Evolutionary conservation across 305 asterid genomes (phyloP).

Genomic region (Solanum hybrid): DNA sequence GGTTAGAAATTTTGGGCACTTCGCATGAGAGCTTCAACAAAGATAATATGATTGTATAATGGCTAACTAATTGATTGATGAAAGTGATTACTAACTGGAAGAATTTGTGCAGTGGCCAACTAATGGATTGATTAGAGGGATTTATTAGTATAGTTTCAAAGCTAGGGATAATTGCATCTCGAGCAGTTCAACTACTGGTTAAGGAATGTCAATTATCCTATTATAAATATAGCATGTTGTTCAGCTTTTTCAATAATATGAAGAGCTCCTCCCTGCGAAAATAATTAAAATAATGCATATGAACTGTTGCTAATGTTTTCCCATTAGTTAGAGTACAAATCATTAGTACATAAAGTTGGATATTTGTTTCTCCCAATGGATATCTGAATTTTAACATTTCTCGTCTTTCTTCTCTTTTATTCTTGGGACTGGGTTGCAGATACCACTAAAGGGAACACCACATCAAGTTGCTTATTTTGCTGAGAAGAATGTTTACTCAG

Average conservation of each 20-base stretch:
- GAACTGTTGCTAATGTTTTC: background rate
- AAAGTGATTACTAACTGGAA: background rate
- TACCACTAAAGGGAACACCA: conserved; percentile 85
- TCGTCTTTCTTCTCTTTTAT: background rate
- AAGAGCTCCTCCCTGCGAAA: background rate
- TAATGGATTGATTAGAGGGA: background rate
- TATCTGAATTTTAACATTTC: background rate
- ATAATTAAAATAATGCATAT: background rate
- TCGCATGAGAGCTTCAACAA: background rate
- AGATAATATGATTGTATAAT: background rate
- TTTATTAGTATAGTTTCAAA: background rate
- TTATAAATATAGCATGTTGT: background rate
- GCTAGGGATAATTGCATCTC: background rate
- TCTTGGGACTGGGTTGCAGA: conserved; percentile 34
- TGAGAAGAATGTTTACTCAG: conserved; percentile 86
- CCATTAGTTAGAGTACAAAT: background rate
- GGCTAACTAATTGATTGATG: background rate
- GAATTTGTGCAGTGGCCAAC: background rate
- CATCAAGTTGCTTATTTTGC: conserved; percentile 92
- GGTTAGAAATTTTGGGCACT: background rate
- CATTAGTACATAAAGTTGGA: background rate
- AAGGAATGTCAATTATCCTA: background rate
- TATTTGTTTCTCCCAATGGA: background rate
- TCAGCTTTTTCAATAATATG: background rate
- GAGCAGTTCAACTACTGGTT: background rate